Conservation (phyloP, 2,329 filamentous ascomycete species). For the Alternaria gansuensis region DNA sequence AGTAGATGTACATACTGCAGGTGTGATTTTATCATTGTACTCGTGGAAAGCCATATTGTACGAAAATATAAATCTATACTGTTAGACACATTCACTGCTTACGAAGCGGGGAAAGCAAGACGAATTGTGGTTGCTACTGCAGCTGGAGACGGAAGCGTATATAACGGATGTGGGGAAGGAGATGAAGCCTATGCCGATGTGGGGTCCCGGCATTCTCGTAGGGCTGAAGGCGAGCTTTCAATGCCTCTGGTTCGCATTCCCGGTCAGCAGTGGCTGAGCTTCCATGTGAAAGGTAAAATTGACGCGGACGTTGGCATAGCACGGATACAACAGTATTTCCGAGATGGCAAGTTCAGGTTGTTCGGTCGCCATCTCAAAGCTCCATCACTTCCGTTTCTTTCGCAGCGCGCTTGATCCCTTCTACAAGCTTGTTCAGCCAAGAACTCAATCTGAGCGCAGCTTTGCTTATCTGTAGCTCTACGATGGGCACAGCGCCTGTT, state of each 20-base stretch:
- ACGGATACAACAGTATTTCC: background rate
- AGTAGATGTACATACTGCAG: slow-evolving; percentile 32
- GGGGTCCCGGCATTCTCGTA: slow-evolving; percentile 36
- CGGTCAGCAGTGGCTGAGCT: background rate
- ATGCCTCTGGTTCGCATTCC: slow-evolving; percentile 7
- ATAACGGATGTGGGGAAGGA: slow-evolving; percentile 35
- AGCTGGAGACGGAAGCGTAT: slow-evolving; percentile 19
- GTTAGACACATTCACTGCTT: background rate
- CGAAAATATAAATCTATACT: background rate
- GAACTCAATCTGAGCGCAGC: slow-evolving; percentile 52
- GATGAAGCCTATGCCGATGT: slow-evolving; percentile 26
- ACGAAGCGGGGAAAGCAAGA: background rate
- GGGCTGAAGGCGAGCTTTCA: slow-evolving; percentile 5
- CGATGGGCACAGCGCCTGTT: slow-evolving; percentile 50
- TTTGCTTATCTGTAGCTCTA: slow-evolving; percentile 55
- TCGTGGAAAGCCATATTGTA: slow-evolving; percentile 44
- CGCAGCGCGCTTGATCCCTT: slow-evolving; percentile 9
- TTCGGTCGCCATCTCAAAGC: slow-evolving; percentile 19
- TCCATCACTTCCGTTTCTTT: slow-evolving; percentile 31
- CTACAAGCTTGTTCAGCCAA: slow-evolving; percentile 53
- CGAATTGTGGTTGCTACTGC: background rate
- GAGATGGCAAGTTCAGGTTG: background rate
- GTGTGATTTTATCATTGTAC: slow-evolving; percentile 46
- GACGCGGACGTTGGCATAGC: background rate
- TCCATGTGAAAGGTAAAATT: background rate